Evolutionary conservation across 345 rosid species (phyloP).

Genomic region (Cochlearia excelsa): DNA sequence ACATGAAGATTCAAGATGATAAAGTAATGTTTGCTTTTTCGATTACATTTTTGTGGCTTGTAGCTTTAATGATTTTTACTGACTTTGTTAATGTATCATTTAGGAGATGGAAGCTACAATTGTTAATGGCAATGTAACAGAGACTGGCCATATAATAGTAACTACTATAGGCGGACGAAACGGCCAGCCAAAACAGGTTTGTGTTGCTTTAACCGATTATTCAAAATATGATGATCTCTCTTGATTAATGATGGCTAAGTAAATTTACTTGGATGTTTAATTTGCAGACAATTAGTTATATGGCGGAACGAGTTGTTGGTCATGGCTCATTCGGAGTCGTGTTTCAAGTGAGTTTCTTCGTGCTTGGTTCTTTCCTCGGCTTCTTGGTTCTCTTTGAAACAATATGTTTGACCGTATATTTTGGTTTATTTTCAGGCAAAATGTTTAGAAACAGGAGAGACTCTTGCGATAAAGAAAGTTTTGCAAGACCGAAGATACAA

Average conservation of each 20-base stretch:
- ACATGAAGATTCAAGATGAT: slow-evolving; percentile 46
- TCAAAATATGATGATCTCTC: neutral
- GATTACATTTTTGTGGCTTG: neutral
- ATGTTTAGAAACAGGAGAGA: no score
- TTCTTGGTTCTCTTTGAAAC: neutral
- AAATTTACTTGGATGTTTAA: no score
- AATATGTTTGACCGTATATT: slow-evolving; percentile 2
- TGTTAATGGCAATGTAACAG: slow-evolving; percentile 83
- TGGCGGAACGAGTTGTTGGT: slow-evolving; percentile 51
- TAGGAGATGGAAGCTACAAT: slow-evolving; percentile 96
- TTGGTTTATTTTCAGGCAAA: slow-evolving; percentile 50
- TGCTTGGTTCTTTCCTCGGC: neutral
- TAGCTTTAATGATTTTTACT: neutral
- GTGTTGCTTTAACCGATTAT: no score
- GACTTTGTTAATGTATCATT: neutral
- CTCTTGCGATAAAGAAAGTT: no score
- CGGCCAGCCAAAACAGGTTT: slow-evolving; percentile 94
- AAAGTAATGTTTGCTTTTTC: neutral
- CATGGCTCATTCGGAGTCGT: slow-evolving; percentile 98
- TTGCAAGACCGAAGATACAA: no score
- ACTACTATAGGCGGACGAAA: slow-evolving; percentile 96
- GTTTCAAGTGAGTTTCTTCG: slow-evolving; percentile 62
- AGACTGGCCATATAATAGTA: slow-evolving; percentile 92
- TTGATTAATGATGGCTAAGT: no score
- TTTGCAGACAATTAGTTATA: no score